These are phyloP conservation scores for Antrodiella citrinella DNA, from an alignment of 768 basidiomycete species.

Conservation along the genomic window DNA sequence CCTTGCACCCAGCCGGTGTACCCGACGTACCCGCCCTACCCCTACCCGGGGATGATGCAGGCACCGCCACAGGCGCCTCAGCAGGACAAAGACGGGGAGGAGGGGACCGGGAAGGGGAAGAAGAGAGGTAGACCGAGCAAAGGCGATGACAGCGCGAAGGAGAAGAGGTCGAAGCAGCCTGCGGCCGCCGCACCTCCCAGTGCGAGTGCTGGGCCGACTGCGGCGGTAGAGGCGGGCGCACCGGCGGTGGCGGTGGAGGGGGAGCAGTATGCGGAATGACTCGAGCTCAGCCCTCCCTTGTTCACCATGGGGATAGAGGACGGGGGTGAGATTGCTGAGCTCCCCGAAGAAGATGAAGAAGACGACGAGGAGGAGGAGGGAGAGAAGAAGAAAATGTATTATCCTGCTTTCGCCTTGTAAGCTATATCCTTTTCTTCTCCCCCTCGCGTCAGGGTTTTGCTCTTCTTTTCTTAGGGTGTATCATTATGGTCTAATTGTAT, in stretches of 20 bases:
- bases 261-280: too few species aligned
- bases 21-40: constrained; percentile 28
- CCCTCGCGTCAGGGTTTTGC: too few species aligned
- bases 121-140: neutral
- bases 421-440: neutral
- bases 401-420: neutral
- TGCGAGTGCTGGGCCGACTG: too few species aligned
- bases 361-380: too few species aligned
- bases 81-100: neutral
- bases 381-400: neutral
- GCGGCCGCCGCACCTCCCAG: too few species aligned
- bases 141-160: neutral
- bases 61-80: constrained; percentile 2
- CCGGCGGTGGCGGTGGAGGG: too few species aligned
- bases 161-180: neutral
- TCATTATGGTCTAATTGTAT: neutral
- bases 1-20: constrained; percentile 31
- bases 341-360: too few species aligned
- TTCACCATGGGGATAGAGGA: too few species aligned
- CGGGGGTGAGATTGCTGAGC: too few species aligned
- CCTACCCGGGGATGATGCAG: constrained; percentile 2
- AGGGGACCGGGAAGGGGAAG: neutral
- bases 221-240: too few species aligned
- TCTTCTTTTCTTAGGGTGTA: too few species aligned
- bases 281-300: too few species aligned